Conservation (phyloP, 164 flowering plant genomes). For the Liquidambar formosana region DNA sequence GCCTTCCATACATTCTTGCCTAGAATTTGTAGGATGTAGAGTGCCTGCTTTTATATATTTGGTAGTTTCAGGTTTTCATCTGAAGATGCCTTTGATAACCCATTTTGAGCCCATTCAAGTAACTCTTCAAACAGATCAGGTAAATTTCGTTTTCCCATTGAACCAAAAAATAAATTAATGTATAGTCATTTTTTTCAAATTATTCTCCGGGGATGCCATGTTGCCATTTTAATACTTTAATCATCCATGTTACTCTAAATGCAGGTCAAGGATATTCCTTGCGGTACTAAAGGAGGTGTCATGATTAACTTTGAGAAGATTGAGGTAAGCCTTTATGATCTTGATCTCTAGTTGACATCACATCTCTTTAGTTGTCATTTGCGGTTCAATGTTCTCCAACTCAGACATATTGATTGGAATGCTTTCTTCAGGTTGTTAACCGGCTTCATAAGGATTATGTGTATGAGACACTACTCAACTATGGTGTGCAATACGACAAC, state of each 20-base stretch:
- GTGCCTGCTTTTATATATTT: not conserved
- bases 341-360: not conserved
- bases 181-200: not conserved
- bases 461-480: conserved; percentile 85
- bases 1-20: not conserved
- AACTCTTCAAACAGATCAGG: conserved; percentile 92
- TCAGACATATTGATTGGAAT: conserved; percentile 7
- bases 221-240: no score
- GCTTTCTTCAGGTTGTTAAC: conserved; percentile 74
- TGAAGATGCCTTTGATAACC: conserved; percentile 82
- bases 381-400: not conserved
- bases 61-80: conserved; percentile 67
- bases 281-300: conserved; percentile 99
- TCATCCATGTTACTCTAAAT: no score
- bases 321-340: conserved; percentile 47
- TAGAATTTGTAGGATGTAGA: not conserved
- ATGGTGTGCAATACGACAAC: conserved; percentile 91
- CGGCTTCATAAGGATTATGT: conserved; percentile 82
- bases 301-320: conserved; percentile 93
- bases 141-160: conserved; percentile 11
- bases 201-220: no score
- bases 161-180: no score
- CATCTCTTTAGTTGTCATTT: not conserved
- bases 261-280: conserved; percentile 92
- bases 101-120: conserved; percentile 93